Evolutionary conservation across 1,284 basidiomycete species (phyloP).

Genomic region (Leccinum pachyderme): DNA sequence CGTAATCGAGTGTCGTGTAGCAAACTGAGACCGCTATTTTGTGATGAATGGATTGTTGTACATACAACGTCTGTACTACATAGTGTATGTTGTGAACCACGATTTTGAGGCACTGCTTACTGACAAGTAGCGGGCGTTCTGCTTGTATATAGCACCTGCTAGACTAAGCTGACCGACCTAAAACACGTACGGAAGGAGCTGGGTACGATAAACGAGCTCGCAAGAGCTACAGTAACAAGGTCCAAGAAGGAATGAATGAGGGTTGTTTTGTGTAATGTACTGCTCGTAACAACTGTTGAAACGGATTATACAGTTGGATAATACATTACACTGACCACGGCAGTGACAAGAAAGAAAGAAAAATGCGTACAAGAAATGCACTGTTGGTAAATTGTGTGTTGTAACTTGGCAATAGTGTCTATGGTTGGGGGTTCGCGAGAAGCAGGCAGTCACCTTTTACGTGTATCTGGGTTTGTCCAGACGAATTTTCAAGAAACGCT

Average conservation of each 20-base stretch:
- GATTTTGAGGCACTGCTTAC: too few relatives aligned
- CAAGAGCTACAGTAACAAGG: conserved; percentile 10
- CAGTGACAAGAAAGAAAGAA: neutral
- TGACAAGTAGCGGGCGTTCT: neutral
- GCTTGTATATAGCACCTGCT: neutral
- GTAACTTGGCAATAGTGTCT: conserved; percentile 5
- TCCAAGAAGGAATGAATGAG: neutral
- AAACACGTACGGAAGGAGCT: neutral
- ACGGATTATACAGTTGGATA: conserved; percentile 5
- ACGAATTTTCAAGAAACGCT: conserved; percentile 8
- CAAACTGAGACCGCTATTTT: neutral
- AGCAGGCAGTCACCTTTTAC: conserved; percentile 4
- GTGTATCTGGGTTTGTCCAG: conserved; percentile 8
- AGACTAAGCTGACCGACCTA: neutral
- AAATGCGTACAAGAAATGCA: neutral
- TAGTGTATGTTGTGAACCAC: neutral
- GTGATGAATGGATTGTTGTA: neutral
- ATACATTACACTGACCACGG: conserved; percentile 3
- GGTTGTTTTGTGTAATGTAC: conserved; percentile 8
- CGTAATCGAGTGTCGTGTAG: neutral
- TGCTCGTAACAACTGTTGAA: neutral
- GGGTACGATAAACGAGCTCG: neutral
- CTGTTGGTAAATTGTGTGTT: neutral
- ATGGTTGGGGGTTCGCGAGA: conserved; percentile 4
- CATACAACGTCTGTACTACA: neutral